Conservation (phyloP, 495 filamentous ascomycete genomes). For the Aspergillus indologenus region DNA sequence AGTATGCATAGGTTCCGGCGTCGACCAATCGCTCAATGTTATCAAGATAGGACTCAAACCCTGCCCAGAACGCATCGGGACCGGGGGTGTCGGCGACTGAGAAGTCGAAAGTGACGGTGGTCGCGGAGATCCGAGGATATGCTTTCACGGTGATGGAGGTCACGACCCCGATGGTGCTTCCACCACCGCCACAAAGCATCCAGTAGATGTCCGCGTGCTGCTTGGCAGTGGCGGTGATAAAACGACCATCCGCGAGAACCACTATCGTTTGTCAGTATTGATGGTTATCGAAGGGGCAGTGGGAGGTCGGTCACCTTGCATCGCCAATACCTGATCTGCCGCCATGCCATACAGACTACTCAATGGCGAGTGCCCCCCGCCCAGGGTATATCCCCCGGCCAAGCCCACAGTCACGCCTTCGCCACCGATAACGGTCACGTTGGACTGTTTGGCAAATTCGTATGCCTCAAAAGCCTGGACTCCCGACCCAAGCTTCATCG, state of each 20-base stretch:
- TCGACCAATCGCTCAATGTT: constrained; percentile 47
- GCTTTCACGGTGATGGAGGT: constrained; percentile 49
- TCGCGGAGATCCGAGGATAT: constrained; percentile 38
- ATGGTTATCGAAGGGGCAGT: neutral
- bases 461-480: constrained; percentile 53
- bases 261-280: constrained; percentile 20
- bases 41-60: constrained; percentile 46
- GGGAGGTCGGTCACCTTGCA: constrained; percentile 27
- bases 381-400: constrained; percentile 41
- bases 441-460: constrained; percentile 40
- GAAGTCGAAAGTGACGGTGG: constrained; percentile 43
- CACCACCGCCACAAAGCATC: constrained; percentile 41
- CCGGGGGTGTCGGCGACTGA: constrained; percentile 31
- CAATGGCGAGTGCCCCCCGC: constrained; percentile 38
- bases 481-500: constrained; percentile 56
- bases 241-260: constrained; percentile 53
- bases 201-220: constrained; percentile 62
- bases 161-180: constrained; percentile 50
- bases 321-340: constrained; percentile 42
- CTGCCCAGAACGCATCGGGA: constrained; percentile 48
- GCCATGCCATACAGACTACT: constrained; percentile 27
- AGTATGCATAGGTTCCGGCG: constrained; percentile 57
- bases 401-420: constrained; percentile 40
- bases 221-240: constrained; percentile 48
- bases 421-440: constrained; percentile 52